These are phyloP conservation scores for Termitomyces sp. DNA, from an alignment of 1,284 basidiomycete species.

Conservation along the genomic window DNA sequence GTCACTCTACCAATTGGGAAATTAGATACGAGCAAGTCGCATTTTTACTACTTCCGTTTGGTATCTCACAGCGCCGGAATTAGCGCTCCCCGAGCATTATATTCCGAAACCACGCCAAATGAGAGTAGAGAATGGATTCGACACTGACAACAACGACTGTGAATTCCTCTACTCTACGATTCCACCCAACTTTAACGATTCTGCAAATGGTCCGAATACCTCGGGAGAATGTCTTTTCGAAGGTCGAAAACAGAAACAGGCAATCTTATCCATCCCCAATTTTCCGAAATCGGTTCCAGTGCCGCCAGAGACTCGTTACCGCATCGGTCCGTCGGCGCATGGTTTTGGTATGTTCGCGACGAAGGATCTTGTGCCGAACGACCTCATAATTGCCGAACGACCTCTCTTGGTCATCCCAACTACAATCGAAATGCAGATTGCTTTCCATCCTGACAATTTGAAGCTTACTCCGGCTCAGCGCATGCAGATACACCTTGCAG, in stretches of 20 bases:
- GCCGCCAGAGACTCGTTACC: slow-evolving; percentile 4
- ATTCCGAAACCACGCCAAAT: neutral
- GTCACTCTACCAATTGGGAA: neutral
- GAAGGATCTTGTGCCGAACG: slow-evolving; percentile 23
- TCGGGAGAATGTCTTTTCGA: slow-evolving; percentile 23
- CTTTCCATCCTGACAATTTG: neutral
- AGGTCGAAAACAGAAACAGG: slow-evolving; percentile 16
- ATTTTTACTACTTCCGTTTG: neutral
- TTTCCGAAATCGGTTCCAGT: slow-evolving; percentile 17
- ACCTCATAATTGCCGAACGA: slow-evolving; percentile 30
- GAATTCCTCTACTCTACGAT: neutral
- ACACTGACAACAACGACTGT: neutral
- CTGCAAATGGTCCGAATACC: neutral
- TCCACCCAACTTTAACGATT: neutral
- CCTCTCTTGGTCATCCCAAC: slow-evolving; percentile 24
- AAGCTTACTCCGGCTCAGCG: neutral
- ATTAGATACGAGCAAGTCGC: neutral
- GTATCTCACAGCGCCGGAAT: neutral
- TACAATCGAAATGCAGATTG: neutral
- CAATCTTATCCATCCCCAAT: slow-evolving; percentile 18
- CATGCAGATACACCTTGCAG: neutral
- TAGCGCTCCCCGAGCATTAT: neutral
- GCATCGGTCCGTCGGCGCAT: slow-evolving; percentile 4
- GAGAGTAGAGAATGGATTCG: neutral
- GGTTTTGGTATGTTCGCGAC: slow-evolving; percentile 27